phyloP scores from a whole-genome alignment of 345 rosid species.

The Geranium rotundifolium region DNA sequence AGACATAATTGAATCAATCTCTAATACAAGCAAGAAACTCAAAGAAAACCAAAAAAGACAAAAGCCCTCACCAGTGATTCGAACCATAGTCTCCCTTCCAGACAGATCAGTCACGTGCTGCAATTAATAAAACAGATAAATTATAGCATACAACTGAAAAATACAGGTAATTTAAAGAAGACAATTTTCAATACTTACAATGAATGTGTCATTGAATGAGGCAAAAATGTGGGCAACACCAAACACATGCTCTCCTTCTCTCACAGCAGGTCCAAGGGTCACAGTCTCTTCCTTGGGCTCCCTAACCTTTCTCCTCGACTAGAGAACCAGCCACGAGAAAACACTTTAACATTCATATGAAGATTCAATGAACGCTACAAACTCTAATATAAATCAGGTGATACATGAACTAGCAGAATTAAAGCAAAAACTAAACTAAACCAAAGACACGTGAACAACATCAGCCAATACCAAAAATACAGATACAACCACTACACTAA shows the following conservation, averaged over 20 bases:
- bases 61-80: slow-evolving; percentile 18
- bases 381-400: no score
- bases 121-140: background rate
- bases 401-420: no score
- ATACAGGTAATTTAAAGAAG: background rate
- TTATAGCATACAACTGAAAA: background rate
- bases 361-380: no score
- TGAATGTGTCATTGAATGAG: slow-evolving; percentile 27
- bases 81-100: slow-evolving; percentile 25
- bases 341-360: no score
- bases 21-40: background rate
- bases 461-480: no score
- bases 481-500: no score
- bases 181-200: slow-evolving; percentile 8
- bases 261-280: slow-evolving; percentile 15
- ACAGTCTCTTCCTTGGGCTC: slow-evolving; percentile 29
- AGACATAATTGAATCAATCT: background rate
- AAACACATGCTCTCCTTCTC: slow-evolving; percentile 21
- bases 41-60: background rate
- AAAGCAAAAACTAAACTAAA: no score
- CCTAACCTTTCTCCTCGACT: slow-evolving; percentile 23
- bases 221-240: slow-evolving; percentile 27
- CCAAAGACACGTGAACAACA: no score
- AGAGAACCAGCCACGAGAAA: background rate
- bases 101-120: slow-evolving; percentile 30